Percentiles rank a stretch among this genome's conserved stretches.
Conservation (phyloP, 176 grass and related monocot species). For the Pharus latifolius region DNA sequence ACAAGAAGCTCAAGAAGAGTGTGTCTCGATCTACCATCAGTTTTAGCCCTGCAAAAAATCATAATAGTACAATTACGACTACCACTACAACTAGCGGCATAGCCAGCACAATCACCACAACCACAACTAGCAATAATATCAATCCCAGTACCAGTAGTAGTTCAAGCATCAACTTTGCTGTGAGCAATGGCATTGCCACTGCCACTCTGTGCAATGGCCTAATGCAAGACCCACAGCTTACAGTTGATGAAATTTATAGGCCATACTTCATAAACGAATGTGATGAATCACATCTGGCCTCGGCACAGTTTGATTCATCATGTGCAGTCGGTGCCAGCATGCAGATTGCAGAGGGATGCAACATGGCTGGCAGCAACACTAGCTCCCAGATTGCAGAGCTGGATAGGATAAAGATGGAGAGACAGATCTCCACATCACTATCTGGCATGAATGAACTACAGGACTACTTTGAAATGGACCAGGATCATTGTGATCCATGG, state of each 20-base stretch:
- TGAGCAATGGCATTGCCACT: not conserved
- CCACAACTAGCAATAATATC: too few species aligned
- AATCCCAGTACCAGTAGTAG: too few species aligned
- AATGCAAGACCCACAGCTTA: too few species aligned
- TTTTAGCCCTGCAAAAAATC: not conserved
- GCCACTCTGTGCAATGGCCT: not conserved
- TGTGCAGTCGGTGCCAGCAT: conserved; percentile 19
- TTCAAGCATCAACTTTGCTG: conserved; percentile 21
- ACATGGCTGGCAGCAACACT: too few species aligned
- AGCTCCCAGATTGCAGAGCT: not conserved
- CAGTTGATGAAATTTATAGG: conserved; percentile 15
- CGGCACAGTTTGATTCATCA: not conserved
- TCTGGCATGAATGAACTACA: conserved; percentile 17
- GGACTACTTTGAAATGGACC: conserved; percentile 15
- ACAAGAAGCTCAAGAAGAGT: conserved; percentile 60
- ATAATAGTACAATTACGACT: not conserved
- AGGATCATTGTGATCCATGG: conserved; percentile 44
- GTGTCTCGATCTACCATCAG: not conserved
- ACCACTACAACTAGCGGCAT: not conserved
- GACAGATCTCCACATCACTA: conserved; percentile 18
- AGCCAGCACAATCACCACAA: too few species aligned
- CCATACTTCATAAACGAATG: not conserved
- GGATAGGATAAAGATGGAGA: conserved; percentile 35
- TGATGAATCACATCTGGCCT: not conserved
- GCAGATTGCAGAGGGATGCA: not conserved